Evolutionary conservation across 768 basidiomycete species (phyloP).

Genomic region (Hebeloma cylindrosporum): DNA sequence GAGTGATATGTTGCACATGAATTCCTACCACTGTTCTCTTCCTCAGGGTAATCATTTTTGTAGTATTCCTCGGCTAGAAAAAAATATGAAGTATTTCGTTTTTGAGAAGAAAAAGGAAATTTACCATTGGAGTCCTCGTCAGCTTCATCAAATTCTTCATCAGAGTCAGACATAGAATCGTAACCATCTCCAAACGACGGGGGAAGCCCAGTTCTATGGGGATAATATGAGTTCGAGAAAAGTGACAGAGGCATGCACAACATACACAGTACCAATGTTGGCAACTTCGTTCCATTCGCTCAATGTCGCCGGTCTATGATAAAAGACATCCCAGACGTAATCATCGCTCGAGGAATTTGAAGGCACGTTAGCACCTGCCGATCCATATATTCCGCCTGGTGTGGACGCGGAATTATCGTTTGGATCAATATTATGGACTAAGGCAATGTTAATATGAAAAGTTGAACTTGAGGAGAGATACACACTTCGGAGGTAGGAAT

Average conservation of each 20-base stretch:
- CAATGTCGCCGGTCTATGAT: conserved; percentile 61
- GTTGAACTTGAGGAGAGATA: conserved; percentile 8
- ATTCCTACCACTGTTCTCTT: conserved; percentile 53
- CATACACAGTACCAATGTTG: conserved; percentile 67
- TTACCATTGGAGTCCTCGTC: conserved; percentile 86
- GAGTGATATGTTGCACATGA: conserved; percentile 1
- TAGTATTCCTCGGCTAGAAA: conserved; percentile 75
- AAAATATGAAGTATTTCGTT: conserved; percentile 4
- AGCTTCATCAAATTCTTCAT: conserved; percentile 64
- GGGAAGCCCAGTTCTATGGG: conserved; percentile 62
- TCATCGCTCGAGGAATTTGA: conserved; percentile 38
- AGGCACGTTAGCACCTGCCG: conserved; percentile 5
- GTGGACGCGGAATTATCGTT: not conserved
- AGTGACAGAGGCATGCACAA: not conserved
- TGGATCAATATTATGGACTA: conserved; percentile 25
- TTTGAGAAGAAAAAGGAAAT: conserved; percentile 10
- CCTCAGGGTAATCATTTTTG: conserved; percentile 84
- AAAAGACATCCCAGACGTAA: conserved; percentile 86
- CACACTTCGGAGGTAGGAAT: conserved; percentile 69
- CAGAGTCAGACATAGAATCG: conserved; percentile 63
- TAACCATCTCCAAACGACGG: conserved; percentile 51
- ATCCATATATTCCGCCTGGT: no score
- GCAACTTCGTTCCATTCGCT: conserved; percentile 59
- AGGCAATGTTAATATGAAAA: conserved; percentile 6
- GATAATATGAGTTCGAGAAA: not conserved